A percentile compares a stretch with the other conserved stretches of the same genome.
Conservation (phyloP, 2,329 filamentous ascomycete genomes). For the Epichloe coenophiala region DNA sequence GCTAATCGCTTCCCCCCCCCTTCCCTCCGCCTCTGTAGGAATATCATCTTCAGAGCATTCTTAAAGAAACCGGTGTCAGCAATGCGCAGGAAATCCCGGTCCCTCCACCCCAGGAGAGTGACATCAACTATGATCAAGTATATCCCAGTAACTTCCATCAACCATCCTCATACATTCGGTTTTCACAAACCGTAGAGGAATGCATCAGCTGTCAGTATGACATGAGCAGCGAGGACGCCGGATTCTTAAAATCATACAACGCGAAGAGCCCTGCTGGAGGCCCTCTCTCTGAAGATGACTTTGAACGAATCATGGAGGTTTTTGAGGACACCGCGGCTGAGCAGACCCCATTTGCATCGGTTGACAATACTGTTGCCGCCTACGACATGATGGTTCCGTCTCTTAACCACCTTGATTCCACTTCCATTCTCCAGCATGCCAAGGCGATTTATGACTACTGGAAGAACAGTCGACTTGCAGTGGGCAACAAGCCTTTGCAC, state of each 20-base stretch:
- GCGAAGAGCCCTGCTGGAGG: conserved; percentile 50
- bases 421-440: conserved; percentile 42
- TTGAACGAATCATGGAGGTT: conserved; percentile 88
- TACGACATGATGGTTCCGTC: conserved; percentile 65
- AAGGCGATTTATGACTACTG: conserved; percentile 84
- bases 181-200: conserved; percentile 96
- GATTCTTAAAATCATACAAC: conserved; percentile 75
- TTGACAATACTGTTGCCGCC: conserved; percentile 75
- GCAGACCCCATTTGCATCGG: conserved; percentile 76
- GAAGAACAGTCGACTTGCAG: conserved; percentile 55
- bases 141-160: conserved; percentile 71
- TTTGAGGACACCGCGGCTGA: conserved; percentile 78
- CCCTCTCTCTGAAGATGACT: conserved; percentile 75
- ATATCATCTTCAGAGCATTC: conserved; percentile 83
- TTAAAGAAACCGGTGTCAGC: conserved; percentile 41
- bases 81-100: conserved; percentile 52
- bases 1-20: neutral
- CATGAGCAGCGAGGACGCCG: conserved; percentile 83
- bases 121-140: conserved; percentile 74
- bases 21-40: conserved; percentile 44
- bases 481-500: conserved; percentile 60
- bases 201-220: conserved; percentile 84
- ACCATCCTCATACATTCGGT: conserved; percentile 88
- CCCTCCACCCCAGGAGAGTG: conserved; percentile 48
- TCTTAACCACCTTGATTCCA: conserved; percentile 37